phyloP scores from a whole-genome alignment of 1,284 basidiomycete genomes.

The Rhodotorula sp. region DNA sequence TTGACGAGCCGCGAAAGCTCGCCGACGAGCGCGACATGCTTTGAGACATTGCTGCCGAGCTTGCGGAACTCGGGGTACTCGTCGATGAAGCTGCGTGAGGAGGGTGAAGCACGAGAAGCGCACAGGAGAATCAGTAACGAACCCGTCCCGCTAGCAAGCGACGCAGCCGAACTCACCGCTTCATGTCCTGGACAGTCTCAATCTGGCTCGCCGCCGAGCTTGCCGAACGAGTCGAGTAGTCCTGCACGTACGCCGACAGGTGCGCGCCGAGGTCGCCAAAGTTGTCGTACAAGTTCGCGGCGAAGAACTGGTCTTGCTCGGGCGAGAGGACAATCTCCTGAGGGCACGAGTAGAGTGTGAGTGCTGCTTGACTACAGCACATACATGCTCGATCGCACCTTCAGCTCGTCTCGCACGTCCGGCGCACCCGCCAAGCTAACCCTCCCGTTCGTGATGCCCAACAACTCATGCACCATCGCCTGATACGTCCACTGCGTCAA shows the following conservation, averaged over 20 bases:
- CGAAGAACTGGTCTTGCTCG: conserved; percentile 91
- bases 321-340: conserved; percentile 94
- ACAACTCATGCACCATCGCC: conserved; percentile 96
- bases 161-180: conserved; percentile 54
- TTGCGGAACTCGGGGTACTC: conserved; percentile 98
- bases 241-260: conserved; percentile 88
- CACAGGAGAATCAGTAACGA: neutral
- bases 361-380: neutral
- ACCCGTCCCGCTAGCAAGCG: neutral
- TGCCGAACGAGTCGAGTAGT: conserved; percentile 79
- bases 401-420: conserved; percentile 79
- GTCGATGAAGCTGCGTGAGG: conserved; percentile 68
- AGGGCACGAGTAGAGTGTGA: neutral
- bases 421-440: conserved; percentile 82
- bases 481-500: conserved; percentile 99
- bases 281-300: conserved; percentile 84
- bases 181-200: conserved; percentile 96
- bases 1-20: conserved; percentile 90
- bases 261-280: conserved; percentile 96
- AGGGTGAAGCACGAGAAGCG: neutral
- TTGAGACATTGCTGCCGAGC: conserved; percentile 95
- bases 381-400: conserved; percentile 55
- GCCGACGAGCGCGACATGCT: conserved; percentile 94
- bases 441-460: conserved; percentile 91
- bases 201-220: conserved; percentile 71